Conservation (phyloP, 202 grass and related monocot genomes). For the Alloteropsis angusta region DNA sequence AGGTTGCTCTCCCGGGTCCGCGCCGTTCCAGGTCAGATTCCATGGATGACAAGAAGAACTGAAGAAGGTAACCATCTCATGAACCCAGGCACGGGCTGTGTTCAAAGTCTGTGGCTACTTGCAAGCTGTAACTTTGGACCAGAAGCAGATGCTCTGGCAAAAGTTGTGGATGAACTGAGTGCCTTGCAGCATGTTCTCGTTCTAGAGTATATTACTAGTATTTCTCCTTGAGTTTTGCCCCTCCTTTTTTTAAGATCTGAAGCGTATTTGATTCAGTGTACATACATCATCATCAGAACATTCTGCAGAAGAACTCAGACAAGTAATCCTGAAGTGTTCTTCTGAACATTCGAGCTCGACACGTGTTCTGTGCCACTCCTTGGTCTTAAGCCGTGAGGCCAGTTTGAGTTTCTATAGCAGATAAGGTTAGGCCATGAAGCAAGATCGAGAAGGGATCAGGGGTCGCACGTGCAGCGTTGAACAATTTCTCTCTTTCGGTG, state of each 20-base stretch:
- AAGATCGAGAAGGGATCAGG: background rate
- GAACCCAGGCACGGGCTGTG: background rate
- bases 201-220: background rate
- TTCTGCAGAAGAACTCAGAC: background rate
- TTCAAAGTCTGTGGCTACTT: conserved; percentile 5
- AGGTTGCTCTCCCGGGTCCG: background rate
- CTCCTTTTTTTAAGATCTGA: background rate
- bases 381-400: conserved; percentile 7
- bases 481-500: background rate
- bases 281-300: background rate
- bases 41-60: background rate
- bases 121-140: conserved; percentile 26
- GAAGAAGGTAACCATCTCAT: background rate
- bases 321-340: background rate
- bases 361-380: background rate
- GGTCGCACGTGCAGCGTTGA: conserved; percentile 10
- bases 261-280: background rate
- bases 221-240: background rate
- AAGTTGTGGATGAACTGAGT: conserved; percentile 14
- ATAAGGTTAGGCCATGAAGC: conserved; percentile 39
- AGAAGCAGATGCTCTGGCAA: background rate
- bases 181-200: background rate
- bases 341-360: background rate
- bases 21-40: conserved; percentile 22
- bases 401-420: background rate